Base-by-base conservation (phyloP, 192 early-diverging fungal genomes). In the Linnemannia zychae region DNA sequence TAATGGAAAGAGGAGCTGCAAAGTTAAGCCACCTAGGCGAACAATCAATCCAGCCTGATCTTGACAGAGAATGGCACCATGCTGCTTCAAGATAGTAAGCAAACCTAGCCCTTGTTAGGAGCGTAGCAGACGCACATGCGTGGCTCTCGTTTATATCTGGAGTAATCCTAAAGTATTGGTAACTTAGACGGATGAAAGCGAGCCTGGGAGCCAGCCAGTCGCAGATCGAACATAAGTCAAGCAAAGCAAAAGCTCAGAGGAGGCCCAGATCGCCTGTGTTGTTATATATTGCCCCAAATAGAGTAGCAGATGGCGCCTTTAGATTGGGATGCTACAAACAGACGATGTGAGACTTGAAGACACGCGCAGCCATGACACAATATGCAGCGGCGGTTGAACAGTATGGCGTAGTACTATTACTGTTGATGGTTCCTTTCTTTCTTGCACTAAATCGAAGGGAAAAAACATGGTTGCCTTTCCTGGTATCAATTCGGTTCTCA, bases 401-500 rank as follows among this genome's bases (percentile, higher is more conserved):
- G 38, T 4, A 13, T 6, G 57, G 11, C n/a, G 9, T 3, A 31
- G 13, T 49, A 15, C 48, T 49, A 15, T 49, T 47, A n/a, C 20
- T 28, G 53, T n/a, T 13, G 53, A 60, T 40, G 15, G 67, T n/a
- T 16, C 38, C 4, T 69, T 69, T 40, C 38, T 20, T 40, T 38
- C 22, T 20, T 38, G 33, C 31, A 33, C 36, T 36, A n/a, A 60
- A 69, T 34, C 16, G 38, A 72, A 49, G n/a, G 31, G 24, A 57
- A 47, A 5, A 57, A 67, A n/a, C n/a, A 63, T 67, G 65, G 63
- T 67, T 67, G 16, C 74, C 74, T 75, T 60, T 65, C 60, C 37
- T 28, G 74, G 74, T 20, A 75, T 28, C 49, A 60, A 75, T 75
- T 22, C 22, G 2, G 57, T 75, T 75, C 74, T 44, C 74, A 75